These are phyloP conservation scores for Cordyceps pruinosa DNA, from an alignment of 2,329 filamentous ascomycete genomes.

Conservation along the genomic window DNA sequence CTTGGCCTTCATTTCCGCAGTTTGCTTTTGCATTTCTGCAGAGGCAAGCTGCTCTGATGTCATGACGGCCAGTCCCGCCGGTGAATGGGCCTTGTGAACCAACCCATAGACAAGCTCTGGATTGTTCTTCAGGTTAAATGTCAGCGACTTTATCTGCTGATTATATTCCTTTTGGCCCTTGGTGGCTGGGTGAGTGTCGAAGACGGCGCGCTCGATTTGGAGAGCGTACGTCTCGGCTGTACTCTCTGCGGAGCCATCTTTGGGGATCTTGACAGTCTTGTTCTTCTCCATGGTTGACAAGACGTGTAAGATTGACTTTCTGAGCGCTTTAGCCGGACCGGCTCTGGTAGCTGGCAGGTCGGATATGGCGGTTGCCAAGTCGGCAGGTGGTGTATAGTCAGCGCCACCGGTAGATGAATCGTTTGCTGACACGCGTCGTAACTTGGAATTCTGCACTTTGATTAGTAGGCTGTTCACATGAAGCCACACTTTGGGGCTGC, in stretches of 20 bases:
- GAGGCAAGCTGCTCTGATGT: conserved; percentile 84
- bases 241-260: conserved; percentile 55
- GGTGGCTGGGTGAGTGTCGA: conserved; percentile 45
- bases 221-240: conserved; percentile 66
- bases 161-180: conserved; percentile 44
- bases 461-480: neutral
- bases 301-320: conserved; percentile 60
- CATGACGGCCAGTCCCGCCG: conserved; percentile 80
- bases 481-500: conserved; percentile 6
- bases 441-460: conserved; percentile 30
- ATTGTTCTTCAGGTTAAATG: conserved; percentile 87
- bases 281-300: conserved; percentile 62
- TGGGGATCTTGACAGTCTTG: conserved; percentile 54
- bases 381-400: conserved; percentile 43
- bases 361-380: conserved; percentile 43
- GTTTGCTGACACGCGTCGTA: conserved; percentile 49
- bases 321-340: conserved; percentile 61
- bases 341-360: conserved; percentile 59
- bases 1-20: conserved; percentile 68
- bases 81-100: conserved; percentile 63
- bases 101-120: conserved; percentile 68
- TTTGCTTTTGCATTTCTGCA: conserved; percentile 75
- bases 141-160: conserved; percentile 65
- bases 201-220: conserved; percentile 68
- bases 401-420: conserved; percentile 32